Evolutionary conservation across 176 grass and related monocot genomes (phyloP), one percentile per base, ranked within the genome.

Genomic region (Hyparrhenia diplandra): DNA sequence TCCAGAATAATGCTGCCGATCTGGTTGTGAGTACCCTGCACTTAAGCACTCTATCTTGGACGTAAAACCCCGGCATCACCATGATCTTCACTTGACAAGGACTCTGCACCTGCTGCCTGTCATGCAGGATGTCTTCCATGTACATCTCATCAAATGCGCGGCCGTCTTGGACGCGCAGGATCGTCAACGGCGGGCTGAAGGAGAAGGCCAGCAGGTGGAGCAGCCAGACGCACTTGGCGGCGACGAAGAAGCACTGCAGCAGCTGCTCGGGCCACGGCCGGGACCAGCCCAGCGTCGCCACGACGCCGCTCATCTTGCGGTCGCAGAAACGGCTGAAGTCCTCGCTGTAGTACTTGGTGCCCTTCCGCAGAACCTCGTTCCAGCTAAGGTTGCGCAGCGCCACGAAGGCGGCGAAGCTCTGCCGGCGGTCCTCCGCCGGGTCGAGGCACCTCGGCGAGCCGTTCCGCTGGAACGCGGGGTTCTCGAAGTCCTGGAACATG

Each of bases 401-500:
- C 21, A 91, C 87, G 42, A 96, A 99, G 4, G 90, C 76, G 10
- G 72, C 69, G 28, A 99, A 96, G 75, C 87, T 93, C 40, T 86
- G 85, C 25, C 74, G 80, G 11, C 88, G 60, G 28, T 78, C 88
- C 57, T 80, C 67, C 70, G 79, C 83, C 1, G 93, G 97, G 74
- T 99, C 89, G 0, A 99, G 91, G 46, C 67, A 55, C 75, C 82
- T 85, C 25, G 89, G 76, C 10, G 88, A 72, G 10, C 97, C 97
- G 17, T 83, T 83, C 32, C 73, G 81, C 78, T 87, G 79, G 84
- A 93, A 99, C 46, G 69, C 77, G 12, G 87, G 80, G 83, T 91
- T 95, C 89, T 99, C 93, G 64, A 99, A 99, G 76, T 99, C 93
- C 74, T 93, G 90, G 54, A 90, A 96, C 58, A 93, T 72, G 10